Percentiles rank a stretch among this genome's conserved stretches.
These are phyloP conservation scores for Erucastrum elatum DNA, from an alignment of 345 rosid genomes.

Conservation along the genomic window DNA sequence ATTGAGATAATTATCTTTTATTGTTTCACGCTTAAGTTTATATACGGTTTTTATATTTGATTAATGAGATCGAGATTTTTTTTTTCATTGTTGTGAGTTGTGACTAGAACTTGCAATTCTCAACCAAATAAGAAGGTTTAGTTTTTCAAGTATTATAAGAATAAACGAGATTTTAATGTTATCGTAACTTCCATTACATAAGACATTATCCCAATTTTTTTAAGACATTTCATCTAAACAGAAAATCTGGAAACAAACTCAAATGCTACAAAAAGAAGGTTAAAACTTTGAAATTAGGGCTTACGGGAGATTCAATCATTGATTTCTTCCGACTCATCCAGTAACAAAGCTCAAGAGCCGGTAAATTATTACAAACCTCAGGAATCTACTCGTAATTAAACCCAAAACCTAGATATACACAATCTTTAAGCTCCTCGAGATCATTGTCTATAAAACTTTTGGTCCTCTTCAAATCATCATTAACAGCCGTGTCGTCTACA, in stretches of 20 bases:
- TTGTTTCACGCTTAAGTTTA: too few relatives aligned
- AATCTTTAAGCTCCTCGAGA: slow-evolving; percentile 87
- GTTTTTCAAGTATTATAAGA: too few relatives aligned
- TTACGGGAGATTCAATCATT: slow-evolving; percentile 42
- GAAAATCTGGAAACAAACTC: background rate
- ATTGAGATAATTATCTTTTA: too few relatives aligned
- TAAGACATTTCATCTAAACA: background rate
- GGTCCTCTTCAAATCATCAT: too few relatives aligned
- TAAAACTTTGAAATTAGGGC: slow-evolving; percentile 37
- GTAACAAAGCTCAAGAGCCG: slow-evolving; percentile 94
- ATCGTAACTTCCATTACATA: too few relatives aligned
- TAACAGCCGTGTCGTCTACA: too few relatives aligned
- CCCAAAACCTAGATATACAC: slow-evolving; percentile 93
- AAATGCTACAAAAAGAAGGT: background rate
- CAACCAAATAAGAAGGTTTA: slow-evolving; percentile 57
- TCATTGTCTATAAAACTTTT: slow-evolving; percentile 38
- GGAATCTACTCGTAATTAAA: slow-evolving; percentile 94
- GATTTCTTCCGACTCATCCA: slow-evolving; percentile 81
- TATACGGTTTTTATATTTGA: too few relatives aligned
- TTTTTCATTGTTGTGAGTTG: too few relatives aligned
- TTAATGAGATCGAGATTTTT: too few relatives aligned
- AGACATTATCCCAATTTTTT: slow-evolving; percentile 53
- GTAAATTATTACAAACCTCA: slow-evolving; percentile 90
- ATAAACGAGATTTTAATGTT: too few relatives aligned
- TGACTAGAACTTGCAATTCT: slow-evolving; percentile 20